Conservation (phyloP, 768 basidiomycete genomes). For the Mycena haematopus region DNA sequence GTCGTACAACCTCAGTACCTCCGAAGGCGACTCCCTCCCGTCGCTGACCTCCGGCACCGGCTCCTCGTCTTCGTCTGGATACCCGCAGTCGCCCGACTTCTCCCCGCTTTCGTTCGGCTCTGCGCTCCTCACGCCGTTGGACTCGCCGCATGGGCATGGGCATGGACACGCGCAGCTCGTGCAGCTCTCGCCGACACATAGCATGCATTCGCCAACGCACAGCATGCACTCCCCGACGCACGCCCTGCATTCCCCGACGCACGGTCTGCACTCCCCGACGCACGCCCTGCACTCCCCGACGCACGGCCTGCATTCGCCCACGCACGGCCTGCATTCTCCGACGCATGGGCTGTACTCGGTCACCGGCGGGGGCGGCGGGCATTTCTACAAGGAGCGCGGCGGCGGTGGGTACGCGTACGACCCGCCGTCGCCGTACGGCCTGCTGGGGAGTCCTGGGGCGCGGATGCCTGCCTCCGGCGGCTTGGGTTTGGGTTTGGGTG, state of each 20-base stretch:
- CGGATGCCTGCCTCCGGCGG: not conserved
- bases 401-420: not conserved
- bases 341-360: not conserved
- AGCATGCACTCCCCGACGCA: not conserved
- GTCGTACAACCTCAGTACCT: not conserved
- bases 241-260: too few species aligned
- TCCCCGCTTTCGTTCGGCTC: constrained; percentile 57
- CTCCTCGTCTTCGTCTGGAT: too few species aligned
- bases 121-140: constrained; percentile 56
- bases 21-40: constrained; percentile 11
- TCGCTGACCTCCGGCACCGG: constrained; percentile 32
- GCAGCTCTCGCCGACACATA: constrained; percentile 32
- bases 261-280: too few species aligned
- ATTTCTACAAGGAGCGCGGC: constrained; percentile 5
- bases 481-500: not conserved
- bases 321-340: not conserved
- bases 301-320: too few species aligned
- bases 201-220: constrained; percentile 10
- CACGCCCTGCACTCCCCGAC: too few species aligned
- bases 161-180: not conserved
- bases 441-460: not conserved
- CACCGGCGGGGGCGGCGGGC: too few species aligned
- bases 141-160: constrained; percentile 51
- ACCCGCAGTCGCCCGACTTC: constrained; percentile 49
- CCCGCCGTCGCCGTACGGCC: not conserved